These are phyloP conservation scores for Zymoseptoria brevis DNA, from an alignment of 2,329 filamentous ascomycete species.

Conservation along the genomic window DNA sequence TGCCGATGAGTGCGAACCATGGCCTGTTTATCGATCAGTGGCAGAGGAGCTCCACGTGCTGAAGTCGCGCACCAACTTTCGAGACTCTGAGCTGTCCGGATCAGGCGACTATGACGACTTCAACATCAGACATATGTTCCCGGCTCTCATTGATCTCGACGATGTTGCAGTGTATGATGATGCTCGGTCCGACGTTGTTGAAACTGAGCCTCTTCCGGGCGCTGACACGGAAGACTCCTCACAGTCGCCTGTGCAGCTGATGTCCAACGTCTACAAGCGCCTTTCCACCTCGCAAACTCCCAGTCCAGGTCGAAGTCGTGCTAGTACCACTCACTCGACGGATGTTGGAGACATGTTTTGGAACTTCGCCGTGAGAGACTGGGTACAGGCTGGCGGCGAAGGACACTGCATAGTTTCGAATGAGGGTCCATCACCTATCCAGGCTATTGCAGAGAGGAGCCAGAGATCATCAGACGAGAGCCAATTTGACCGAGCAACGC, in stretches of 20 bases:
- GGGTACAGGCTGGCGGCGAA: background rate
- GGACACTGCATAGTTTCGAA: background rate
- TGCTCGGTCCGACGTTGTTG: background rate
- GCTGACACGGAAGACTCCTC: background rate
- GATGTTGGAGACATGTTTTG: slow-evolving; percentile 15
- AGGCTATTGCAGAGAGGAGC: background rate
- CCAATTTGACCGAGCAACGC: background rate
- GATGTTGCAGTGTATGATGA: slow-evolving; percentile 5
- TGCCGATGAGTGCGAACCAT: background rate
- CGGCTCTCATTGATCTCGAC: background rate
- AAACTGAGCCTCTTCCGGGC: background rate
- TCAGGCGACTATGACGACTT: slow-evolving; percentile 14
- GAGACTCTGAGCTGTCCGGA: background rate
- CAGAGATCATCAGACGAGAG: background rate
- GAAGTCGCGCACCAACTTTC: background rate
- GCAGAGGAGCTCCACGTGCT: background rate
- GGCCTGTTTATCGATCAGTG: background rate
- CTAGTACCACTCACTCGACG: slow-evolving; percentile 3
- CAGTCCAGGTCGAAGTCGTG: slow-evolving; percentile 4
- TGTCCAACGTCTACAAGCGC: slow-evolving; percentile 7
- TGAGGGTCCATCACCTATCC: background rate
- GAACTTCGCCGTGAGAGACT: slow-evolving; percentile 5
- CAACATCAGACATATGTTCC: slow-evolving; percentile 14
- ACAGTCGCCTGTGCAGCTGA: background rate
- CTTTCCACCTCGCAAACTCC: slow-evolving; percentile 9